Conservation (phyloP, 2,329 filamentous ascomycete genomes). For the Fusarium sacchari region DNA sequence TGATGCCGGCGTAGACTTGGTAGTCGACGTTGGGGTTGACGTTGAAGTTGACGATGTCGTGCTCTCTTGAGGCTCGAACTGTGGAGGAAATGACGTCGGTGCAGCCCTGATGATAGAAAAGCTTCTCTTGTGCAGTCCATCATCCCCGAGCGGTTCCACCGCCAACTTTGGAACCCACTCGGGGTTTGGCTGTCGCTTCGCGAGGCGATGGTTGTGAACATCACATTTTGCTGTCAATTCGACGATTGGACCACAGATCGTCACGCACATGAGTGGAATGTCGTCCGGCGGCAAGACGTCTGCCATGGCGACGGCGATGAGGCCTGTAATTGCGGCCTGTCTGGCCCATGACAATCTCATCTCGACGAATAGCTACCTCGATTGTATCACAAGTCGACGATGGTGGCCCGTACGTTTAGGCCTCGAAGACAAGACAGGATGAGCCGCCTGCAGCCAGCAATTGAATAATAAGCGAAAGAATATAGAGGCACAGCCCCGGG, state of each 20-base stretch:
- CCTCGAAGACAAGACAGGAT: slow-evolving; percentile 11
- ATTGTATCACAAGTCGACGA: not conserved
- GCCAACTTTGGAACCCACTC: slow-evolving; percentile 39
- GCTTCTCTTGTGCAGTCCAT: slow-evolving; percentile 34
- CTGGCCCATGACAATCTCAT: slow-evolving; percentile 45
- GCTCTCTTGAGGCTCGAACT: slow-evolving; percentile 15
- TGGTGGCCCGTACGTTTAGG: slow-evolving; percentile 24
- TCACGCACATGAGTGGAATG: slow-evolving; percentile 53
- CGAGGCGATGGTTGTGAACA: slow-evolving; percentile 40
- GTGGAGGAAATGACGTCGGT: slow-evolving; percentile 46
- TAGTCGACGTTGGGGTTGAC: slow-evolving; percentile 1
- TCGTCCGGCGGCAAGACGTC: slow-evolving; percentile 49
- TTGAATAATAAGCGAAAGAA: slow-evolving; percentile 18
- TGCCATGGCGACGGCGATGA: slow-evolving; percentile 43
- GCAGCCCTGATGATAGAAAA: slow-evolving; percentile 47
- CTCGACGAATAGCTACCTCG: not conserved
- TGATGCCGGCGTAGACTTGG: not conserved
- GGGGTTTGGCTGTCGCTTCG: slow-evolving; percentile 38
- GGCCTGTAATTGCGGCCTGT: slow-evolving; percentile 44
- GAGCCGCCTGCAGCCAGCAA: slow-evolving; percentile 12
- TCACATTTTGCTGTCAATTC: slow-evolving; percentile 53
- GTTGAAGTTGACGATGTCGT: slow-evolving; percentile 13
- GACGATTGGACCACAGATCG: slow-evolving; percentile 56
- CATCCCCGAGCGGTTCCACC: slow-evolving; percentile 22
- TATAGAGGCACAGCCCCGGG: slow-evolving; percentile 18